Evolutionary conservation across 768 basidiomycete genomes (phyloP), one percentile per base, ranked within the genome.

Genomic region (Trametes cingulata): DNA sequence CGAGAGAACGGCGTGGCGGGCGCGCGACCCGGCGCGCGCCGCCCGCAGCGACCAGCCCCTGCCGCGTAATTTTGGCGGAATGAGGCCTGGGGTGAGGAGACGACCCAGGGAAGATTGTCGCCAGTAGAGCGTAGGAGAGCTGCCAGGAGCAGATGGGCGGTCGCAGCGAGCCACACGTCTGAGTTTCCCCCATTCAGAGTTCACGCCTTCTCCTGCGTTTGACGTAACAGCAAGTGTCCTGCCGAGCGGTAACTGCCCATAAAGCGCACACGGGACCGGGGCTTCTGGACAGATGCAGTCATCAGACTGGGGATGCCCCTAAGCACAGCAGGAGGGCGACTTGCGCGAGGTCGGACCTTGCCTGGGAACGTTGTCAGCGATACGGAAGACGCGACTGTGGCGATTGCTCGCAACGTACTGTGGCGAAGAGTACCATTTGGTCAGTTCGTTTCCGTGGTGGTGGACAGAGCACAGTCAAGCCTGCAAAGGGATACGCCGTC

Each of bases 161-260:
- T 15, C 29, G 53, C 40, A 41, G 49, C 48, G 48, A 49, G 53
- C 47, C 48, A 55, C 42, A 43, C 47, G 35, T 48, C 33, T 59
- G 46, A 52, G 45, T 48, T 19, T 41, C 24, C 36, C 39, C 36
- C 45, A 53, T 60, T 48, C 51, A 60, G n/a, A 41, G 43, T 42
- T 61, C 29, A 9, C 41, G 37, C 47, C 52, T 55, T 42, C 53
- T 56, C 7, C 40, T 51, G 53, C 46, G 22, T n/a, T 61, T 61
- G 60, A 61, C 60, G 60, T 61, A 61, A 61, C n/a, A 33, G 49
- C 6, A 51, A 19, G 25, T 45, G 33, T 37, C 60, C 60, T 49
- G 47, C 48, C 60, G 52, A 55, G 40, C 53, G 40, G 48, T 55
- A 49, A 13, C 45, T 49, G 52, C 29, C 33, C n/a, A 29, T 47